phyloP scores from a whole-genome alignment of 345 rosid species.

The Brassica carinata region DNA sequence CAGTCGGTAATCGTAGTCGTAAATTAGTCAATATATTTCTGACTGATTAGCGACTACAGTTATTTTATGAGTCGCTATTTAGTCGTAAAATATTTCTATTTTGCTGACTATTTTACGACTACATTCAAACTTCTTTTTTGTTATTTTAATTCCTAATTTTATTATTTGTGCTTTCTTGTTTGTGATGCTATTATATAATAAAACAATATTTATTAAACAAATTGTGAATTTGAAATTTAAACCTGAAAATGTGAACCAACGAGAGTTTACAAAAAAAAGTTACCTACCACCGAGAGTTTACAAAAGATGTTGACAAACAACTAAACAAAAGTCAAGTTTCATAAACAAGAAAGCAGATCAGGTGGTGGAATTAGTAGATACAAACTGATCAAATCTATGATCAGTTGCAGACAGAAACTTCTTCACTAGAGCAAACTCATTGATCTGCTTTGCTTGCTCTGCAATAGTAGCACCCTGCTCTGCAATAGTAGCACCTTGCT shows the following conservation, averaged over 20 bases:
- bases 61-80: background rate
- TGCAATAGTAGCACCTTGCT: background rate
- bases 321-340: background rate
- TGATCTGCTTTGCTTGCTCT: background rate
- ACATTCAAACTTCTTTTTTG: background rate
- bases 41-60: background rate
- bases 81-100: background rate
- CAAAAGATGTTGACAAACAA: no score
- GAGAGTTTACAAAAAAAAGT: no score
- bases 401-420: background rate
- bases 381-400: background rate
- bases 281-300: no score
- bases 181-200: background rate
- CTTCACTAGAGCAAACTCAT: background rate
- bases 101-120: no score
- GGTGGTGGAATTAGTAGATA: background rate
- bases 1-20: background rate
- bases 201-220: background rate
- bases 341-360: background rate
- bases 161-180: background rate
- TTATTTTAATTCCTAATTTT: no score
- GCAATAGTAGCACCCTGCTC: background rate
- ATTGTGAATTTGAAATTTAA: background rate
- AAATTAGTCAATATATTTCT: background rate
- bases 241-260: background rate